Conservation (phyloP, 176 grass and related monocot species). For the Oryza meyeriana region DNA sequence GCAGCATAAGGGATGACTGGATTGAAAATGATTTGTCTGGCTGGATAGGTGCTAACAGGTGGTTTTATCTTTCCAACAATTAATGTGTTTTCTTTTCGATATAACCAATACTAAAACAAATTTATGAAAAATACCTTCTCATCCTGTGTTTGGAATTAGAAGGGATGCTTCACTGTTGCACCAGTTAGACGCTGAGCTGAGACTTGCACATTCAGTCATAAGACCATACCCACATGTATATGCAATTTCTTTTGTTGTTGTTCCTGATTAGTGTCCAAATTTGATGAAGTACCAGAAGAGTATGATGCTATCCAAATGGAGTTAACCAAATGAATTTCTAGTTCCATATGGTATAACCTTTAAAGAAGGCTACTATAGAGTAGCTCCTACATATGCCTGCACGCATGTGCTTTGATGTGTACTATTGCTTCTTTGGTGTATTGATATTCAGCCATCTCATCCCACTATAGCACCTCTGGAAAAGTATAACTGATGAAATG, state of each 20-base stretch:
- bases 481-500: neutral
- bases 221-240: neutral
- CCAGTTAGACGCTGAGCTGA: neutral
- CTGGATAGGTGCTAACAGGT: conserved; percentile 95
- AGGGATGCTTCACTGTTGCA: neutral
- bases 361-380: neutral
- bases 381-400: neutral
- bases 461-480: neutral
- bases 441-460: neutral
- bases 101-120: conserved; percentile 7
- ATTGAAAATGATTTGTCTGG: conserved; percentile 88
- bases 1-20: conserved; percentile 85
- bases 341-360: neutral
- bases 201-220: neutral
- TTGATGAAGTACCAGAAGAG: neutral
- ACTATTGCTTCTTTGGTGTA: neutral
- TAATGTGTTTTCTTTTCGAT: neutral
- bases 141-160: conserved; percentile 3
- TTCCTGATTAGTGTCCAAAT: neutral
- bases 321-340: neutral
- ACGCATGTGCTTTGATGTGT: neutral
- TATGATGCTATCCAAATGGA: neutral
- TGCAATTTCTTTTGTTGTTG: neutral
- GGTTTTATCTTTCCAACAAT: conserved; percentile 10
- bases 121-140: neutral